These are phyloP conservation scores for Mycena alexandri DNA, from an alignment of 768 basidiomycete genomes.

Conservation along the genomic window DNA sequence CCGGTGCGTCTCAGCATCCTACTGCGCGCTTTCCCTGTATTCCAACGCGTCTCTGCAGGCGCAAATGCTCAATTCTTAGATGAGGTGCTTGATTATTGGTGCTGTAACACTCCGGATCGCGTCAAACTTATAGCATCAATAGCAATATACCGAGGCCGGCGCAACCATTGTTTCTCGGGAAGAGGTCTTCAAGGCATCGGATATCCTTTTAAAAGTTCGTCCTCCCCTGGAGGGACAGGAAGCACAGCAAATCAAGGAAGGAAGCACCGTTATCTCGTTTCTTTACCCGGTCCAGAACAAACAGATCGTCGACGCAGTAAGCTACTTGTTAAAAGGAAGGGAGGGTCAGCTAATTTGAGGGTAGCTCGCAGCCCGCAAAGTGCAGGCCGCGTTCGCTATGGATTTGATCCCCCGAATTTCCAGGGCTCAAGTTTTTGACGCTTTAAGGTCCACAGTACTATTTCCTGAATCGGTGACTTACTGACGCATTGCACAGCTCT, in stretches of 20 bases:
- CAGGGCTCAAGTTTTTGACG: constrained; percentile 91
- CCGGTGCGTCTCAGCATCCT: constrained; percentile 18
- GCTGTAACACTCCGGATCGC: not conserved
- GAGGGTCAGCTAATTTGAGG: not conserved
- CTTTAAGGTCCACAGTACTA: constrained; percentile 69
- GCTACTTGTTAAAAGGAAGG: not conserved
- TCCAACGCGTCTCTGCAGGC: constrained; percentile 63
- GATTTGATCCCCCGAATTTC: constrained; percentile 94
- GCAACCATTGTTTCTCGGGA: constrained; percentile 81
- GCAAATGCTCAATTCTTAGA: constrained; percentile 82
- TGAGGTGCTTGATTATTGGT: constrained; percentile 47
- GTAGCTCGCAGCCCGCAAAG: constrained; percentile 24
- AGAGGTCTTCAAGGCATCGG: constrained; percentile 74
- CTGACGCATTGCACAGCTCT: constrained; percentile 62
- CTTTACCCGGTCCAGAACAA: constrained; percentile 89
- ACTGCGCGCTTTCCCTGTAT: not conserved
- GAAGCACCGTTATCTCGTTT: constrained; percentile 86
- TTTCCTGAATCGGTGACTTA: constrained; percentile 5
- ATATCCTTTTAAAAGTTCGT: constrained; percentile 90
- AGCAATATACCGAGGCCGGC: constrained; percentile 81
- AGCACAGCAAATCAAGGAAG: constrained; percentile 71
- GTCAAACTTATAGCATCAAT: not conserved
- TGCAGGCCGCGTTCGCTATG: constrained; percentile 77
- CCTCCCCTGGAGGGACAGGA: constrained; percentile 78
- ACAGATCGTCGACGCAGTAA: constrained; percentile 68